Evolutionary conservation across 2,329 filamentous ascomycete species (phyloP).

Genomic region (Thielaviopsis musarum): DNA sequence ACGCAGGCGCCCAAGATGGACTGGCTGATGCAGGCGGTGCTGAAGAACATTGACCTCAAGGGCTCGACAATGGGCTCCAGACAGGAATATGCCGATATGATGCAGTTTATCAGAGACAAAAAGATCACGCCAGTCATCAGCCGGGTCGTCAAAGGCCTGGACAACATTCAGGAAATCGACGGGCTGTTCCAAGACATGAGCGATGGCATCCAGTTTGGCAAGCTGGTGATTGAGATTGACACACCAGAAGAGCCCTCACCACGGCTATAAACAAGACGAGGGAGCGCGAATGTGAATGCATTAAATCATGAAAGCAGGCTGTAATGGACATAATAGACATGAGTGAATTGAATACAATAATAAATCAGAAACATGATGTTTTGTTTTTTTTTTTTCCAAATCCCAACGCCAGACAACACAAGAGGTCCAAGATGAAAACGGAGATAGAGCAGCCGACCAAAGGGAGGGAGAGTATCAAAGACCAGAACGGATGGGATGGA

Average conservation of each 20-base stretch:
- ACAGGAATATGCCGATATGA: slow-evolving; percentile 81
- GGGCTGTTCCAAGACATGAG: slow-evolving; percentile 78
- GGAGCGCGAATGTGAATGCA: not conserved
- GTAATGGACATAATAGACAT: not conserved
- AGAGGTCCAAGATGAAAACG: not conserved
- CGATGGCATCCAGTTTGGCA: slow-evolving; percentile 74
- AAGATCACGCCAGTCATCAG: slow-evolving; percentile 65
- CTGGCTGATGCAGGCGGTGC: slow-evolving; percentile 65
- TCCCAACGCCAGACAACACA: slow-evolving; percentile 1
- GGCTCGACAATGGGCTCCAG: slow-evolving; percentile 86
- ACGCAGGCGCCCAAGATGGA: slow-evolving; percentile 72
- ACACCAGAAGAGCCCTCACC: slow-evolving; percentile 18
- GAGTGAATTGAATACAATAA: not conserved
- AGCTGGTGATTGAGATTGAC: slow-evolving; percentile 66
- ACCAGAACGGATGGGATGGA: not conserved
- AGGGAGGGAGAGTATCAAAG: too few relatives aligned
- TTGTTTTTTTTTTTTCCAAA: not conserved
- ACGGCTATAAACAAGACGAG: slow-evolving; percentile 22
- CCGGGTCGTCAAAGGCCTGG: slow-evolving; percentile 53
- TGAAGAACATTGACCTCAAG: slow-evolving; percentile 74
- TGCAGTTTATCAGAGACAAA: slow-evolving; percentile 59
- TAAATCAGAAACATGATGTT: not conserved
- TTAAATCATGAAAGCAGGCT: not conserved
- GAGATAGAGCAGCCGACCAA: not conserved
- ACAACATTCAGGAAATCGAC: slow-evolving; percentile 65